Evolutionary conservation across 2,329 filamentous ascomycete species (phyloP), one percentile per base, ranked within the genome.

Genomic region (Penicillium expansum): DNA sequence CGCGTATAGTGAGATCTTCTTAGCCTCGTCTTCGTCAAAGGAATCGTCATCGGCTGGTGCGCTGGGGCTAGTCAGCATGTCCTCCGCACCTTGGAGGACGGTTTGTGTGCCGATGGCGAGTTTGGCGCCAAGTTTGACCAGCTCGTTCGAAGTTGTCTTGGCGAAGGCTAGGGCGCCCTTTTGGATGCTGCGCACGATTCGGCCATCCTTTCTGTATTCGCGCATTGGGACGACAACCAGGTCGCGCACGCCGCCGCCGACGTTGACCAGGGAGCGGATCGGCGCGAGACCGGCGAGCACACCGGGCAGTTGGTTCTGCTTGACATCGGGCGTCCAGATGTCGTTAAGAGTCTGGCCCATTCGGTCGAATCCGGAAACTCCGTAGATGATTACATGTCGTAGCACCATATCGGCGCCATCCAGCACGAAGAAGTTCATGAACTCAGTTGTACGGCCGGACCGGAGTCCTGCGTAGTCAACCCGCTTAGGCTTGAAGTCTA

Each of bases 401-500:
- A 99, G 82, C 7, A 89, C 84, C 82, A 99, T 89, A 59, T 93
- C 87, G 2, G 94, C 87, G 62, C 90, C 88, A 65, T 99, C 94
- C 1, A 99, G 83, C 14, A 93, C 90, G 62, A 99, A 83, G 71
- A 99, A 97, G 73, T 99, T 99, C 92, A 97, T 97, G 69, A 99
- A 96, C 72, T 99, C 94, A 0, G 91, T 96, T 0, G 94, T 97
- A 63, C 91, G 91, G 1, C 94, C 94, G 1, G 94, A 97, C 27
- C 92, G 87, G 4, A 99, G 83, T 4, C 92, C 92, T 0, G 87
- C 90, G 66, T 99, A 99, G 73, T 99, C 93, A 18, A 99, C 91
- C n/a, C 91, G 86, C 75, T 99, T 97, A 9, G 94, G 94, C 73
- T 99, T 99, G 77, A 99, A 99, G 74, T 99, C 94, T 4, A 95